phyloP scores from a whole-genome alignment of 371 early-diverging fungal species.

The Zancudomyces culisetae region DNA sequence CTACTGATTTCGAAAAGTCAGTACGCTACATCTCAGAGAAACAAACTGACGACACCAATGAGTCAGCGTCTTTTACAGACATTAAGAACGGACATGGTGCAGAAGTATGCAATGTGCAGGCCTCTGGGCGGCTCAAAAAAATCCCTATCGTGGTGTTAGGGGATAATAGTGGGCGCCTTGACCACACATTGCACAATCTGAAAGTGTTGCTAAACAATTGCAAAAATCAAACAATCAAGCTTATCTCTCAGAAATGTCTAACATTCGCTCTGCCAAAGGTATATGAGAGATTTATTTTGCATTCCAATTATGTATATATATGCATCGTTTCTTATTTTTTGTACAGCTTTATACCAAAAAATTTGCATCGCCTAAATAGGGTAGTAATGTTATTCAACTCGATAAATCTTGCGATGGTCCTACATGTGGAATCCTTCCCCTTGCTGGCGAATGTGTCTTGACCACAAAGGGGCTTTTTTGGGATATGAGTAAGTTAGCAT shows the following conservation, averaged over 20 bases:
- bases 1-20: conserved; percentile 81
- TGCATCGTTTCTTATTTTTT: neutral
- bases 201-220: conserved; percentile 41
- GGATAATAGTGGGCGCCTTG: conserved; percentile 73
- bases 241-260: conserved; percentile 51
- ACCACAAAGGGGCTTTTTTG: conserved; percentile 64
- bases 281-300: no score
- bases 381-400: conserved; percentile 43
- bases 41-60: neutral
- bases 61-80: conserved; percentile 30
- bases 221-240: conserved; percentile 28
- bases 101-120: no score
- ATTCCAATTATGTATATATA: no score
- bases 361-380: conserved; percentile 26
- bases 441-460: conserved; percentile 37
- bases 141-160: conserved; percentile 71
- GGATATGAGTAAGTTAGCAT: conserved; percentile 31
- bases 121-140: no score
- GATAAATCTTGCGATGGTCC: conserved; percentile 52
- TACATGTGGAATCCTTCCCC: conserved; percentile 72
- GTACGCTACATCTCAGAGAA: conserved; percentile 16
- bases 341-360: neutral
- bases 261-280: conserved; percentile 34
- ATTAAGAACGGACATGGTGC: conserved; percentile 47
- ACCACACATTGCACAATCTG: conserved; percentile 65